Conservation (phyloP, 2,329 filamentous ascomycete genomes). For the Exophiala alcalophila region DNA sequence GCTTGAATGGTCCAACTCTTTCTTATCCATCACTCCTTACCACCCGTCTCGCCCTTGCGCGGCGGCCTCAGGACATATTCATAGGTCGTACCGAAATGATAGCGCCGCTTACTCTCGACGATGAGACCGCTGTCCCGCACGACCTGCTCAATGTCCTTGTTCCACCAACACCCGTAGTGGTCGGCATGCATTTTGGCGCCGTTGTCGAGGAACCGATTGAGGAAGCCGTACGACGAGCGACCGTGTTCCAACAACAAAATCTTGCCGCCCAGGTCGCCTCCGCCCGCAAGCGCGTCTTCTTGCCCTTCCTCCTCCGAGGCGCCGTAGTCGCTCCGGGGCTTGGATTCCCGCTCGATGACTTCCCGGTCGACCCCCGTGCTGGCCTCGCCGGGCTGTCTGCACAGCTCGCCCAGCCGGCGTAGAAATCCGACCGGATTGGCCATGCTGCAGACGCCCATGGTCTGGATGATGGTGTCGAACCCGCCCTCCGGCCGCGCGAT, state of each 20-base stretch:
- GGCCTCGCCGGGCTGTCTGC: slow-evolving; percentile 28
- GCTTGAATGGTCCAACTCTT: too few species aligned
- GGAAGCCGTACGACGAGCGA: slow-evolving; percentile 45
- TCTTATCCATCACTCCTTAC: neutral
- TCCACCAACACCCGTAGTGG: slow-evolving; percentile 54
- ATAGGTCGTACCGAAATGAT: slow-evolving; percentile 50
- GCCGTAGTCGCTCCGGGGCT: slow-evolving; percentile 38
- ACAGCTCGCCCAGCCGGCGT: slow-evolving; percentile 22
- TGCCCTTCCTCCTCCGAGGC: slow-evolving; percentile 34
- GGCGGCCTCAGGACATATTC: slow-evolving; percentile 32
- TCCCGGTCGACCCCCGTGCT: slow-evolving; percentile 13
- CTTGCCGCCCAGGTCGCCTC: slow-evolving; percentile 34
- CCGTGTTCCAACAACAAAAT: slow-evolving; percentile 52
- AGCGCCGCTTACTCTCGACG: slow-evolving; percentile 45
- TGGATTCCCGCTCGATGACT: slow-evolving; percentile 1
- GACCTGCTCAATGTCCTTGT: slow-evolving; percentile 50
- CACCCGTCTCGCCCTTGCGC: neutral
- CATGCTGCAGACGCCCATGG: slow-evolving; percentile 51
- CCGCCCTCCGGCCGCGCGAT: slow-evolving; percentile 27
- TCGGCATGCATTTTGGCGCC: slow-evolving; percentile 48
- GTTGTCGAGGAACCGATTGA: slow-evolving; percentile 49
- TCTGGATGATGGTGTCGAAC: slow-evolving; percentile 50
- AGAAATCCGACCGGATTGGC: slow-evolving; percentile 28
- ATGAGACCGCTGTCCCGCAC: slow-evolving; percentile 48
- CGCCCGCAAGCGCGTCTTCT: slow-evolving; percentile 8